Base-by-base conservation (phyloP, 2,329 filamentous ascomycete species). In the Ceratocystiopsis brevicomis region DNA sequence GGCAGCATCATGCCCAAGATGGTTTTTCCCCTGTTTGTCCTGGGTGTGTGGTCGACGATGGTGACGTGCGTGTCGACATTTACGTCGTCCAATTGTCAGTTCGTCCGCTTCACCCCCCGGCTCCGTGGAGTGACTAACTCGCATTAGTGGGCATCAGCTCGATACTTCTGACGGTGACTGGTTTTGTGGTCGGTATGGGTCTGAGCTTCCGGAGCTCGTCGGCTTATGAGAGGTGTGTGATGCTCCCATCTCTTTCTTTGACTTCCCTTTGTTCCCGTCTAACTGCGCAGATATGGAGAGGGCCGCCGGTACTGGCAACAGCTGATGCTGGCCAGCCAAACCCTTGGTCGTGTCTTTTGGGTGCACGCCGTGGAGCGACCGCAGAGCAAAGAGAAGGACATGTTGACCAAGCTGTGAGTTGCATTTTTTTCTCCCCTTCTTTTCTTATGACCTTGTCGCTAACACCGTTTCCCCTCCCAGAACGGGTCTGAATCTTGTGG, bases 311-410 rank as follows among this genome's bases (percentile, higher is more conserved):
- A 69, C 48, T 73, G 69, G 69, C 65, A 73, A 1, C 63, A 71
- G 44, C 63, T 77, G 51, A 73, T 68, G 44, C 65, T 68, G 57
- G 78, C 80, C 54, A 62, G 67, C 53, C 65, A 85, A 62, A 63
- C 76, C 56, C 64, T 92, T 51, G 81, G 74, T 51, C 76, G 87
- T 18, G 67, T 82, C 11, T 82, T 90, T 55, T 95, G 87, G 87
- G 68, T 94, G 32, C 81, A 93, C 52, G 67, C 72, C 9, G 53
- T 61, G 4, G 80, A 83, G 77, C n/a, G 70, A 67, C 3, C 70
- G 74, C 15, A 67, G 15, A 69, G 66, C 40, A 51, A 43, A 25
- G 80, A 79, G 53, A 66, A 73, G 16, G 79, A 84, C 52, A 55
- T 84, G 4, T 61, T 84, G 11, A 67, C 64, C 40, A 84, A 83